Conservation (phyloP, 78 protist genomes). For the Neovahlkampfia damariscottae region DNA sequence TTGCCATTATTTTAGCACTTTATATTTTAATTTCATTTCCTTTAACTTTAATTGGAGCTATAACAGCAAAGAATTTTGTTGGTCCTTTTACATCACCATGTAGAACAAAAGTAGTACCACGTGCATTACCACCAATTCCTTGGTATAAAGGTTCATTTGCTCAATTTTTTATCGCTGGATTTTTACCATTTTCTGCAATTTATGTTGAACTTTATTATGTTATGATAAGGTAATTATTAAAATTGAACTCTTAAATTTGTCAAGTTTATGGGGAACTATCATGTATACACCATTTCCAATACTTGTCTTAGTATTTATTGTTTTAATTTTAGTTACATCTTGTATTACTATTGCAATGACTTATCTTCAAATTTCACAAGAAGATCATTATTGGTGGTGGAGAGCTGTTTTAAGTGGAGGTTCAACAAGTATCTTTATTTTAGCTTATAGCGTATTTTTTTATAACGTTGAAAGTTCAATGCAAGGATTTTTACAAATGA, state of each 20-base stretch:
- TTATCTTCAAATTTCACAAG: conserved; percentile 88
- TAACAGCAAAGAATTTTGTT: conserved; percentile 64
- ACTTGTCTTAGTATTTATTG: conserved; percentile 63
- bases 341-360: conserved; percentile 88
- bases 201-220: conserved; percentile 91
- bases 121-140: conserved; percentile 83
- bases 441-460: conserved; percentile 70
- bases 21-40: conserved; percentile 60
- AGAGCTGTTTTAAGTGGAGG: conserved; percentile 69
- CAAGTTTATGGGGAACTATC: conserved; percentile 85
- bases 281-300: conserved; percentile 81
- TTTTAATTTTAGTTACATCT: conserved; percentile 79
- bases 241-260: too few relatives aligned
- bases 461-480: conserved; percentile 60
- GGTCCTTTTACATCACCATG: conserved; percentile 76
- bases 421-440: conserved; percentile 74
- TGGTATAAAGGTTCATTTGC: conserved; percentile 37
- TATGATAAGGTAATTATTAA: too few relatives aligned
- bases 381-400: conserved; percentile 97
- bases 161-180: conserved; percentile 80
- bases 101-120: conserved; percentile 49
- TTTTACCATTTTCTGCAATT: conserved; percentile 89
- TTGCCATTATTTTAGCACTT: not conserved
- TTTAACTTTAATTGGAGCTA: conserved; percentile 81
- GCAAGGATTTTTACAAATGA: conserved; percentile 83